phyloP scores from a whole-genome alignment of 2,329 filamentous ascomycete genomes.

The Exophiala xenobiotica region DNA sequence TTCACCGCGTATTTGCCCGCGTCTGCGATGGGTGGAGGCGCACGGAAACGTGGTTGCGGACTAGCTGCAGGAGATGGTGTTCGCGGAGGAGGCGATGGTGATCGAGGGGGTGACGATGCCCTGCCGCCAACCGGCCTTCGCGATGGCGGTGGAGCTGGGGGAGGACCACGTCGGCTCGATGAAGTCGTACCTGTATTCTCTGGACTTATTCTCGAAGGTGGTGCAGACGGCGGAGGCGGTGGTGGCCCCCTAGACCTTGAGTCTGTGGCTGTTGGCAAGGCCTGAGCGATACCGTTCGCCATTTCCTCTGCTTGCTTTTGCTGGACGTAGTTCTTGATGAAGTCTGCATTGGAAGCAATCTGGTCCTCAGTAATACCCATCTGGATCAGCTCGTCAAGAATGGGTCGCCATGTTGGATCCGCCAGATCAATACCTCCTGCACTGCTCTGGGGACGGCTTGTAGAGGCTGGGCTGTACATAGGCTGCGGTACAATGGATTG shows the following conservation, averaged over 20 bases:
- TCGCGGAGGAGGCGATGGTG: constrained; percentile 60
- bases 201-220: constrained; percentile 54
- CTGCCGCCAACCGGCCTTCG: constrained; percentile 47
- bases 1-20: constrained; percentile 79
- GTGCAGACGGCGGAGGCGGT: constrained; percentile 63
- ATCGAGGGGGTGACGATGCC: constrained; percentile 48
- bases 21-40: constrained; percentile 83
- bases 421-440: constrained; percentile 52
- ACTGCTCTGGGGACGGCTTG: constrained; percentile 33
- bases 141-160: constrained; percentile 59
- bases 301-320: constrained; percentile 57
- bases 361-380: constrained; percentile 70
- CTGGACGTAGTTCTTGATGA: constrained; percentile 67
- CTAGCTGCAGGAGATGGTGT: constrained; percentile 67
- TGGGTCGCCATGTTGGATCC: constrained; percentile 61
- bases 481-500: constrained; percentile 28
- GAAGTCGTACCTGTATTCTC: constrained; percentile 58
- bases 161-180: constrained; percentile 55
- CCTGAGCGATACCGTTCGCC: constrained; percentile 41
- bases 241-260: constrained; percentile 40
- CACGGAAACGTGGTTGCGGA: constrained; percentile 70
- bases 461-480: constrained; percentile 21
- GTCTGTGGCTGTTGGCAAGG: constrained; percentile 34
- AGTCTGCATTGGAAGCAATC: constrained; percentile 65
- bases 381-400: constrained; percentile 59